Conservation (phyloP, 768 basidiomycete species). For the Panus rudis region DNA sequence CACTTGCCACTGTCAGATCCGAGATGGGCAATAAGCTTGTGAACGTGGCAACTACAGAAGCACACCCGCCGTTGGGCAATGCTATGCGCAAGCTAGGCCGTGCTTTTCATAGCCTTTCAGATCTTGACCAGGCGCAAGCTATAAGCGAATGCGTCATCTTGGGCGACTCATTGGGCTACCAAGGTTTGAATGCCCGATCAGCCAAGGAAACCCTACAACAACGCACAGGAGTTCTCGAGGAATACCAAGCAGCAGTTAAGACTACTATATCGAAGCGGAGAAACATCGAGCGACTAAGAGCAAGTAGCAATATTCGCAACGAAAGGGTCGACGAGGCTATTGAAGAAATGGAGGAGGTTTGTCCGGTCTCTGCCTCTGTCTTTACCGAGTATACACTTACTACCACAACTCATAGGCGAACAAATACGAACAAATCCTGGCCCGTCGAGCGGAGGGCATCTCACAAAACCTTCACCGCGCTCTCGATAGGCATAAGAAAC, state of each 20-base stretch:
- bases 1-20: slow-evolving; percentile 67
- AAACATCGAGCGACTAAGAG: slow-evolving; percentile 83
- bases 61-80: slow-evolving; percentile 75
- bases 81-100: slow-evolving; percentile 84
- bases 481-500: slow-evolving; percentile 74
- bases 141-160: slow-evolving; percentile 93
- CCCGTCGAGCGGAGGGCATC: slow-evolving; percentile 84
- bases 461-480: slow-evolving; percentile 90
- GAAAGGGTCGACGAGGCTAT: slow-evolving; percentile 86
- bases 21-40: slow-evolving; percentile 94
- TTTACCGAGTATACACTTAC: background rate
- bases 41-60: slow-evolving; percentile 84
- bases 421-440: slow-evolving; percentile 80
- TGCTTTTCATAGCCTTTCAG: slow-evolving; percentile 80
- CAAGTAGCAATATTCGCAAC: slow-evolving; percentile 77
- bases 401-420: slow-evolving; percentile 58
- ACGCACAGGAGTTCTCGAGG: slow-evolving; percentile 86
- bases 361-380: slow-evolving; percentile 6
- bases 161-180: slow-evolving; percentile 95
- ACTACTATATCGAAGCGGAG: slow-evolving; percentile 88
- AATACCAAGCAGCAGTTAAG: slow-evolving; percentile 91
- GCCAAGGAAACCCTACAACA: slow-evolving; percentile 92
- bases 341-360: slow-evolving; percentile 88
- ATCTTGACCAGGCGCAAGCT: slow-evolving; percentile 85
- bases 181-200: slow-evolving; percentile 92